Percentiles rank a stretch among this genome's conserved stretches.
Conservation (phyloP, 1,139 yeast species). For the Geotrichum histeridarum region DNA sequence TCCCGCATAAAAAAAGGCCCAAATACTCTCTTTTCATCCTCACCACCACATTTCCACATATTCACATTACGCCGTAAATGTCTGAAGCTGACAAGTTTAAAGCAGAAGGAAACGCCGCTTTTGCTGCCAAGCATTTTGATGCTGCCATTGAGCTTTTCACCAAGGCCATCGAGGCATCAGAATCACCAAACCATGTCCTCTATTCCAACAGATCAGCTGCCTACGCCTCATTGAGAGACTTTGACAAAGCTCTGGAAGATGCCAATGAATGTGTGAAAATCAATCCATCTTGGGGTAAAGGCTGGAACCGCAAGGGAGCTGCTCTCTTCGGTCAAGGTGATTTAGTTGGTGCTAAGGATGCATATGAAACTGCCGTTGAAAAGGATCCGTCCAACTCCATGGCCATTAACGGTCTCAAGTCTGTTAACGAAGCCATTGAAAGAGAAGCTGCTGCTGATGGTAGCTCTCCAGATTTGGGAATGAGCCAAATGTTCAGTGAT, state of each 20-base stretch:
- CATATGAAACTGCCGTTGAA: conserved; percentile 77
- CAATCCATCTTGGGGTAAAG: conserved; percentile 88
- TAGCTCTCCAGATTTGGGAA: conserved; percentile 65
- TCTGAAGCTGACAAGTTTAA: conserved; percentile 32
- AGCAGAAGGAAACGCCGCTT: conserved; percentile 79
- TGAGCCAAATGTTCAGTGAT: conserved; percentile 72
- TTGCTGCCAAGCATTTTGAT: conserved; percentile 76
- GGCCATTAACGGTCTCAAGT: conserved; percentile 76
- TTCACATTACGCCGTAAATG: conserved; percentile 18
- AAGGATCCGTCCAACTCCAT: conserved; percentile 77
- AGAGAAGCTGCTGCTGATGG: conserved; percentile 40
- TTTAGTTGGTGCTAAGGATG: conserved; percentile 49
- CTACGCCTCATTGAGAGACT: conserved; percentile 74
- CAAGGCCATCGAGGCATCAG: conserved; percentile 81
- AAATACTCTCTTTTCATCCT: background rate
- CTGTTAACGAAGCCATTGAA: conserved; percentile 56
- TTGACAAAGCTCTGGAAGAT: conserved; percentile 68
- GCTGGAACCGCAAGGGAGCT: conserved; percentile 89
- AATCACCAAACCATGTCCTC: conserved; percentile 80
- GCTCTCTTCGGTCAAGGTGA: conserved; percentile 84
- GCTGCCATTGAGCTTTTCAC: conserved; percentile 77
- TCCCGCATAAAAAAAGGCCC: background rate
- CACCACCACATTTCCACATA: background rate
- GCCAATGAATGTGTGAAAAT: conserved; percentile 77
- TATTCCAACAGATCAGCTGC: conserved; percentile 94